These are phyloP conservation scores for Cytospora chrysosperma DNA, from an alignment of 2,329 filamentous ascomycete genomes.

Conservation along the genomic window DNA sequence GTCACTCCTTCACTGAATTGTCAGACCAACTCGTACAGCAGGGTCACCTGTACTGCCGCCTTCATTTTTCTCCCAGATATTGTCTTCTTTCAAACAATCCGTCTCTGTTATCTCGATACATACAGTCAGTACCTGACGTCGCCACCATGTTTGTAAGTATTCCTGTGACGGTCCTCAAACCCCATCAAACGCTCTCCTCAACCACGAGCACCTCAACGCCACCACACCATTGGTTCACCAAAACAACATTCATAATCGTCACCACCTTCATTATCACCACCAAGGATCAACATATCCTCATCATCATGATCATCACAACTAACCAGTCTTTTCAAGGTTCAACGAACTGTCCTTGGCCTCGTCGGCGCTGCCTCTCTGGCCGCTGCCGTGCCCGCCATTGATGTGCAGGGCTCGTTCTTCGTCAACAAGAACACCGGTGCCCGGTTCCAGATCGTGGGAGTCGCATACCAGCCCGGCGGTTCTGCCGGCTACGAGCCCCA, in stretches of 20 bases:
- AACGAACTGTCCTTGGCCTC: conserved; percentile 6
- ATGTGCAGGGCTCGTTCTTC: conserved; percentile 57
- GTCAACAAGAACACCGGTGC: conserved; percentile 58
- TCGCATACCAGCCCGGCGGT: conserved; percentile 69
- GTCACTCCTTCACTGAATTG: conserved; percentile 14
- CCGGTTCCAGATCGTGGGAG: conserved; percentile 65
- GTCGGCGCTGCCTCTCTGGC: conserved; percentile 47
- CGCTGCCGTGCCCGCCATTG: conserved; percentile 56
- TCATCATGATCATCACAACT: background rate
- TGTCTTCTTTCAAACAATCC: background rate
- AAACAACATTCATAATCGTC: no score
- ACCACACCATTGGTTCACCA: background rate
- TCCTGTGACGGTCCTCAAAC: background rate
- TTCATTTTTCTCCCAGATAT: background rate
- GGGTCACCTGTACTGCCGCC: background rate
- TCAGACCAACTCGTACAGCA: background rate
- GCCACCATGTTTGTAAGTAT: conserved; percentile 17
- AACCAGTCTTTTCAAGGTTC: conserved; percentile 14
- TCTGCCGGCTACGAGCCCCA: conserved; percentile 59
- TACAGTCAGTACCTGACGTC: background rate
- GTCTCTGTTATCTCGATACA: background rate
- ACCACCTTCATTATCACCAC: background rate
- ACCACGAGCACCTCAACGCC: background rate
- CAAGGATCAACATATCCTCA: background rate
- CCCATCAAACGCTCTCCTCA: background rate